Base-by-base conservation (phyloP, 805 yeast species). In the Candida chilensis region DNA sequence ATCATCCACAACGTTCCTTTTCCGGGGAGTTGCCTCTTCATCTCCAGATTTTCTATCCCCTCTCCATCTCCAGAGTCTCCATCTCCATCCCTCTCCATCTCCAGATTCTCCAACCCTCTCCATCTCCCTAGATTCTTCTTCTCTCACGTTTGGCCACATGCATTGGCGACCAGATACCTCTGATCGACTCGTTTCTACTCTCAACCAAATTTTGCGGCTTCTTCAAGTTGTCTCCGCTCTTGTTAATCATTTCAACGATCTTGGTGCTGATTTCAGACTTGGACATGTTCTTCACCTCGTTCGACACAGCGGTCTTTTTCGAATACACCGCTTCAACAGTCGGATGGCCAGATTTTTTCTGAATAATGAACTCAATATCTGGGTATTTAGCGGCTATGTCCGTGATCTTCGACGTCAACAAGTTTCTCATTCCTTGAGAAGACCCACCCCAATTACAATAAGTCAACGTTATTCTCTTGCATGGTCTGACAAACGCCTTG, bases 121-220 rank as follows among this genome's bases (percentile, higher is more conserved):
- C n/a, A n/a, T n/a, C n/a, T n/a, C n/a, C n/a, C n/a, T n/a, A n/a
- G n/a, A n/a, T n/a, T n/a, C n/a, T n/a, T n/a, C n/a, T n/a, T n/a
- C n/a, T n/a, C n/a, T n/a, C n/a, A n/a, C n/a, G n/a, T n/a, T n/a
- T n/a, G 33, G 67, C 73, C 30, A 71, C 79, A 49, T 88, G 96
- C 64, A 90, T 67, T 35, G 98, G 98, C 27, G 96, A 87, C 98
- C 98, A 92, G 29, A 92, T 69, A 47, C 98, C 98, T 67, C 98
- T 81, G 12, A 90, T 87, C 33, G 94, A 77, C 32, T 70, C 72
- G 51, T 90, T 92, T 37, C 70, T 57, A 25, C 94, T 79, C 54
- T 76, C 71, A 20, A 92, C 97, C 46, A 56, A 60, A 34, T 85
- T 80, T 48, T 83, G 77, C 42, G 64, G 74, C 53, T 81, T 81